phyloP scores from a whole-genome alignment of 2,329 filamentous ascomycete species.

The Penicillium olsonii region DNA sequence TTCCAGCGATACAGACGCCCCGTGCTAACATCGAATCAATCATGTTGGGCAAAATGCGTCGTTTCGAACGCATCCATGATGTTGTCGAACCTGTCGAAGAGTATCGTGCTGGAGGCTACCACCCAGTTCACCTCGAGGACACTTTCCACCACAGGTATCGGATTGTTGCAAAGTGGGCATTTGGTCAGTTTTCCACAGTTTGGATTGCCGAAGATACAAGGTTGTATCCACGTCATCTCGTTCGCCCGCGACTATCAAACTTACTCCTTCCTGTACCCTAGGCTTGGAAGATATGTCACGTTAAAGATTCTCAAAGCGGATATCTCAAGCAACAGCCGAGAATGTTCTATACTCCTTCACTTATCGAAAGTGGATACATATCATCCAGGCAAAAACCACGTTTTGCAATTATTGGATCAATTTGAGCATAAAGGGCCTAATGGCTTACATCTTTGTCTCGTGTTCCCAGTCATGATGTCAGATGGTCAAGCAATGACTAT shows the following conservation, averaged over 20 bases:
- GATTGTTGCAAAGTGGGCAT: conserved; percentile 9
- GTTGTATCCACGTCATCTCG: no score
- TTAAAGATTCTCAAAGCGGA: conserved; percentile 30
- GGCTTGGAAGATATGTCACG: conserved; percentile 19
- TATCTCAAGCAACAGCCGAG: conserved; percentile 19
- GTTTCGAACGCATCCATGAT: not conserved
- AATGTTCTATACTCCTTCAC: conserved; percentile 21
- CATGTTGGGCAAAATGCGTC: not conserved
- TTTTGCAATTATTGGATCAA: conserved; percentile 24
- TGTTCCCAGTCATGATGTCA: conserved; percentile 28
- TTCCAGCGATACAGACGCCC: no score
- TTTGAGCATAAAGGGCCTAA: conserved; percentile 28
- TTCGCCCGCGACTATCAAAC: conserved; percentile 2
- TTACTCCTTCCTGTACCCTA: conserved; percentile 11
- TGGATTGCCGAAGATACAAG: conserved; percentile 28
- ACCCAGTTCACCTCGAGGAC: not conserved
- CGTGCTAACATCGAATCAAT: no score
- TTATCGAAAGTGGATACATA: conserved; percentile 6
- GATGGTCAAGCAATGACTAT: conserved; percentile 23
- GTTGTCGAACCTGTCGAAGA: not conserved
- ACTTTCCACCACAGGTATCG: not conserved
- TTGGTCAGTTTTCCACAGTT: conserved; percentile 24
- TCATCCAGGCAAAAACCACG: conserved; percentile 22
- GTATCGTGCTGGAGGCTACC: not conserved
- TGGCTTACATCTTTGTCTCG: conserved; percentile 25